These are phyloP conservation scores for Monosporozyma aquatica DNA, from an alignment of 805 yeast species.

Conservation along the genomic window DNA sequence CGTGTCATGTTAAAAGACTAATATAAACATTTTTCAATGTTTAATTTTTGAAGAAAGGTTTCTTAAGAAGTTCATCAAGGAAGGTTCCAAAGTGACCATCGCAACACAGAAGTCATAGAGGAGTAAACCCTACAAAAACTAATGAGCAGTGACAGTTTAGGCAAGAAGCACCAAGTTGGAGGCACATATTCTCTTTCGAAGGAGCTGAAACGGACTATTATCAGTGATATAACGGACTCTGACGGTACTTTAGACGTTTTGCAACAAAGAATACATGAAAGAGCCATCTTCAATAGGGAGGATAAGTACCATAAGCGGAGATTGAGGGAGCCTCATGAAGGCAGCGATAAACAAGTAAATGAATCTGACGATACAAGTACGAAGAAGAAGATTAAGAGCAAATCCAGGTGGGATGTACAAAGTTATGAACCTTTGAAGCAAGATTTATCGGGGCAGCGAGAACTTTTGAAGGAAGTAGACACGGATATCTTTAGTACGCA, in stretches of 20 bases:
- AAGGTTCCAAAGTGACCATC: too few species aligned
- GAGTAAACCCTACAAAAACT: not conserved
- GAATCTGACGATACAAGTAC: not conserved
- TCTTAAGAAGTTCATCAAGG: too few species aligned
- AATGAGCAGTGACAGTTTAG: not conserved
- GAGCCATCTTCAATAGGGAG: conserved; percentile 32
- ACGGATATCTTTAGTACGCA: conserved; percentile 55
- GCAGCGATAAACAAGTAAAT: not conserved
- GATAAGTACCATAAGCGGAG: conserved; percentile 41
- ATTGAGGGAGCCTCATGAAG: conserved; percentile 31
- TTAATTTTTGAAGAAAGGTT: too few species aligned
- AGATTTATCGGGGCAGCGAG: conserved; percentile 19
- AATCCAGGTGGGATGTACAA: conserved; percentile 30
- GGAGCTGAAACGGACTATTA: conserved; percentile 24
- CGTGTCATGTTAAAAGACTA: too few species aligned
- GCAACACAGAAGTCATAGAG: too few species aligned
- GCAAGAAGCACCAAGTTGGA: conserved; percentile 16
- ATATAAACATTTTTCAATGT: too few species aligned
- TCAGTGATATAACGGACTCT: conserved; percentile 17
- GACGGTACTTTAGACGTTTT: conserved; percentile 23
- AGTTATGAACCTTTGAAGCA: conserved; percentile 49
- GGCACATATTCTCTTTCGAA: conserved; percentile 36
- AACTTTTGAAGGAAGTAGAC: conserved; percentile 34
- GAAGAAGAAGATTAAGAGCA: conserved; percentile 8
- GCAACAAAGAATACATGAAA: conserved; percentile 18